Base-by-base conservation (phyloP, 2,329 filamentous ascomycete species). In the Berkeleyomyces rouxiae region DNA sequence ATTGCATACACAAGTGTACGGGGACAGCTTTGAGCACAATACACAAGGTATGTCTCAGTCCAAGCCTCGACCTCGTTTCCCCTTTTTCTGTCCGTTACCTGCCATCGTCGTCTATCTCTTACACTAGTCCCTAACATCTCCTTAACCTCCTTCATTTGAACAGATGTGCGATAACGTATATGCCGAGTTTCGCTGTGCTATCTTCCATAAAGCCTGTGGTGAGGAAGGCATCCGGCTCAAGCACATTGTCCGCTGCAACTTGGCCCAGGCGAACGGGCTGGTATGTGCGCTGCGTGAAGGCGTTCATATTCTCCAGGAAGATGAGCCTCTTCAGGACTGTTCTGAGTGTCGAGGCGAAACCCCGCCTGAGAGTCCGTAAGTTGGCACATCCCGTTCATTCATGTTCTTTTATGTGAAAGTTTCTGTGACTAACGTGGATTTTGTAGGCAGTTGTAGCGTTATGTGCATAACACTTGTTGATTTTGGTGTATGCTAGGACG, bases 101-200 rank as follows among this genome's bases (percentile, higher is more conserved):
- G 6, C 43, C 31, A 37, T 59, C 13, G 7, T 7, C 43, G 11
- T 36, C 31, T 39, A 13, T 39, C 36, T 31, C 37, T 43, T 53
- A 10, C 58, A 31, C 33, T n/a, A 6, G 16, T 47, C 58, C n/a
- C 42, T 61, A 61, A 61, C 13, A 23, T 36, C 49, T 37, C 13
- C 7, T 23, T 16, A 16, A 33, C 46, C 47, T 51, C 53, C 7
- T 37, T 31, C 40, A 6, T 16, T n/a, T 37, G 4, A 23, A 11
- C 36, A 65, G 63, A 65, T 65, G 63, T 65, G 63, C 33, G 61
- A 65, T 43, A 65, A 65, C 57, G 63, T 65, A 42, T 65, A 63
- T 43, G 61, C 63, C 39, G 49, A 63, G 33, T 65, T 65, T 58
- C 61, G 42, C 37, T 65, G 63, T 51, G 63, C 61, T 36, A 49